Base-by-base conservation (phyloP, 768 basidiomycete species). In the Leccinum fibrillosum region DNA sequence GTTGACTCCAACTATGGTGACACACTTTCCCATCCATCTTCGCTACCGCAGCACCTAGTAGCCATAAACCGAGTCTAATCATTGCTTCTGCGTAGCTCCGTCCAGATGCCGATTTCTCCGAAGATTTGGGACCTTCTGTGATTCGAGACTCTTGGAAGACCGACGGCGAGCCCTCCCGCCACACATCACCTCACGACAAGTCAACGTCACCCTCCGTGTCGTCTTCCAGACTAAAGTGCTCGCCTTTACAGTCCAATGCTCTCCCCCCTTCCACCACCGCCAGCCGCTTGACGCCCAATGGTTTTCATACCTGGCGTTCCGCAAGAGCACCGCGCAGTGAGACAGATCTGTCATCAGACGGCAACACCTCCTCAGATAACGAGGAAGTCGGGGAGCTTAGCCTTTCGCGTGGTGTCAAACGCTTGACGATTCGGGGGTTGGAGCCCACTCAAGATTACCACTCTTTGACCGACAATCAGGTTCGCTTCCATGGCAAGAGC, bases 81-180 rank as follows among this genome's bases (percentile, higher is more conserved):
- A 9, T 49, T 48, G 8, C 45, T 45, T 52, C 55, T 57, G 53
- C 58, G 62, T 64, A 90, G 88, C 75, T 89, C 62, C 79, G 77
- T 28, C 89, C 88, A 30, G 81, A 82, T 59, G 67, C 72, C 48
- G 85, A 89, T 66, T 86, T 88, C 66, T 78, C 82, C 34, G 71
- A 78, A 21, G 82, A 86, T 60, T 75, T 90, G 49, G 88, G 88
- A 0, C 82, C 85, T 7, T 80, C 80, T 2, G 72, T 90, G 9
- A 35, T 82, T 49, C 82, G 86, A 37, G 86, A 79, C 62, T 87
- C 86, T 5, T 90, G 88, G 88, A 88, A 71, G 63, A 57, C 51
- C 12, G 73, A 72, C 55, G 21, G 55, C 51, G 71, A 74, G 15
- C 53, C 32, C 11, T 39, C 51, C 28, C 45, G 12, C 28, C 56